Evolutionary conservation across 2,329 filamentous ascomycete species (phyloP).

Genomic region (Aquanectria penicillioides): DNA sequence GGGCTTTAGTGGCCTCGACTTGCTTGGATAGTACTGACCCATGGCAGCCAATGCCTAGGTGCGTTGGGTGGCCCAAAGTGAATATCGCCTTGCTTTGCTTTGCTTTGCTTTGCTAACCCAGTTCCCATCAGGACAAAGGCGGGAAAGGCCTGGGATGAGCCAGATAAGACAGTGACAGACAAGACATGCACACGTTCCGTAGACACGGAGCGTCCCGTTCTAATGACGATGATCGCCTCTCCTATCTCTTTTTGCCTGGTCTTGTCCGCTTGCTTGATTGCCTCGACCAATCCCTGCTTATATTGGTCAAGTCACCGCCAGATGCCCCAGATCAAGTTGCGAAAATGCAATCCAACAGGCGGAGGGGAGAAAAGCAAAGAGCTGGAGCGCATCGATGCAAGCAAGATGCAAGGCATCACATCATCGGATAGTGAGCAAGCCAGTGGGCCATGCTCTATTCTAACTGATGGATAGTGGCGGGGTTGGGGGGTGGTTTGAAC

Average conservation of each 20-base stretch:
- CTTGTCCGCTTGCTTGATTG: neutral
- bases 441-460: neutral
- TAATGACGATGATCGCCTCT: conserved; percentile 9
- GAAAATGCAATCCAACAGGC: neutral
- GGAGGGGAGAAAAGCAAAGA: neutral
- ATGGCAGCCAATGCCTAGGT: too few relatives aligned
- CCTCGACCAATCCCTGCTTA: neutral
- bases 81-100: conserved; percentile 2
- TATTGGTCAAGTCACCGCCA: neutral
- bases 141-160: conserved; percentile 7
- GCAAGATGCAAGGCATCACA: neutral
- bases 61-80: too few relatives aligned
- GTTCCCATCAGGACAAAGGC: neutral
- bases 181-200: too few relatives aligned
- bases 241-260: conserved; percentile 7
- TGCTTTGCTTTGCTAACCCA: neutral
- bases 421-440: neutral
- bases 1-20: neutral
- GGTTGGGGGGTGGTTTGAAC: conserved; percentile 6
- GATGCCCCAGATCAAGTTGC: neutral
- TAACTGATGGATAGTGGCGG: conserved; percentile 17
- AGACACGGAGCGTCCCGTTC: conserved; percentile 20
- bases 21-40: too few relatives aligned
- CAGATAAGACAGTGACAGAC: conserved; percentile 7
- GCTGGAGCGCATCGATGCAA: too few relatives aligned